Evolutionary conservation across 2,329 filamentous ascomycete species (phyloP).

Genomic region (Pseudonectria buxi): DNA sequence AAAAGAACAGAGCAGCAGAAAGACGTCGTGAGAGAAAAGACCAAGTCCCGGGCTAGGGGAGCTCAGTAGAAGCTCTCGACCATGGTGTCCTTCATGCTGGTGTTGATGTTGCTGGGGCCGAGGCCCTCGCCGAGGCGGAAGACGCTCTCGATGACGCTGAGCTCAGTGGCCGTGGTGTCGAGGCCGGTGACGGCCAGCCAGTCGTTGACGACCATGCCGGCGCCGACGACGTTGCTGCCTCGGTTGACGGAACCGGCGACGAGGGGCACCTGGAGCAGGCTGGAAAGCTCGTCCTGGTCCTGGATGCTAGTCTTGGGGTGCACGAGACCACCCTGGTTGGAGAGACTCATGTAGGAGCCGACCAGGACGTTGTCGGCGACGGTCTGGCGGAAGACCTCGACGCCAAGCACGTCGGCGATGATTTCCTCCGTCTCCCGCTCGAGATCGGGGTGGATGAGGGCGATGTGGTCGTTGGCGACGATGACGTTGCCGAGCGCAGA

Average conservation of each 20-base stretch:
- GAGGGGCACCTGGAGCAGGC: constrained; percentile 87
- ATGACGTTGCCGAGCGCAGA: constrained; percentile 97
- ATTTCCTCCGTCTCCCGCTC: constrained; percentile 99
- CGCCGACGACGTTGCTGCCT: constrained; percentile 89
- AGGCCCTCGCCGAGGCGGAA: constrained; percentile 88
- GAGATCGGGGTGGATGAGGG: constrained; percentile 89
- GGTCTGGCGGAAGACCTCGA: constrained; percentile 89
- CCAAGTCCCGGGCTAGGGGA: background rate
- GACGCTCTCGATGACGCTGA: constrained; percentile 93
- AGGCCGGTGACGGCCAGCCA: constrained; percentile 93
- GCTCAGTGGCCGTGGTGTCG: constrained; percentile 93
- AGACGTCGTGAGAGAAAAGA: background rate
- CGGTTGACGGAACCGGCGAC: constrained; percentile 93
- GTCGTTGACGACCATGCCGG: constrained; percentile 58
- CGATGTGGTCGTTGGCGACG: constrained; percentile 93
- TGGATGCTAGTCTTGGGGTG: constrained; percentile 96
- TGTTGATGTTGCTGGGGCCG: constrained; percentile 71
- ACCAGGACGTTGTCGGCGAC: constrained; percentile 96
- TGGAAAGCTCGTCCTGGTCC: constrained; percentile 95
- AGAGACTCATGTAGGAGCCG: constrained; percentile 92
- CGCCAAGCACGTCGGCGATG: constrained; percentile 85
- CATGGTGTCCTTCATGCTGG: constrained; percentile 91
- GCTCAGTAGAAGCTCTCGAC: constrained; percentile 95
- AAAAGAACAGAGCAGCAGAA: constrained; percentile 2
- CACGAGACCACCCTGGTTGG: constrained; percentile 92